Evolutionary conservation across 1,284 basidiomycete species (phyloP).

Genomic region (Malassezia globosa): DNA sequence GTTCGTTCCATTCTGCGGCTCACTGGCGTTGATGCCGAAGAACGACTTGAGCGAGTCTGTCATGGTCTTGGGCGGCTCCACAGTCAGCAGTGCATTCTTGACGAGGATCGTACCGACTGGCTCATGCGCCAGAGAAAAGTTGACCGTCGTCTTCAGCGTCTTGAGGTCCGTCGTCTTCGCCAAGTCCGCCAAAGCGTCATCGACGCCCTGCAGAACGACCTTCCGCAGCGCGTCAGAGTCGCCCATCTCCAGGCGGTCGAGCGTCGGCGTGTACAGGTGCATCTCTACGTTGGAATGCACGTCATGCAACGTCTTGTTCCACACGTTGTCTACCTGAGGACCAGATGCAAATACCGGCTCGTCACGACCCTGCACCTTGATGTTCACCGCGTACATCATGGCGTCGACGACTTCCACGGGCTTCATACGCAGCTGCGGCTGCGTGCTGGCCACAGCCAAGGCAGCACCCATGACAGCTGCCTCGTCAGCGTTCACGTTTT

Average conservation of each 20-base stretch:
- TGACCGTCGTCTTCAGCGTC: conserved; percentile 15
- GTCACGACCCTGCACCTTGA: conserved; percentile 23
- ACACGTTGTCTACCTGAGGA: conserved; percentile 18
- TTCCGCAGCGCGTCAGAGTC: conserved; percentile 21
- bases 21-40: conserved; percentile 27
- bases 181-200: conserved; percentile 28
- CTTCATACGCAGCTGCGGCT: conserved; percentile 89
- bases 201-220: conserved; percentile 31
- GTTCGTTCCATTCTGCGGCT: conserved; percentile 19
- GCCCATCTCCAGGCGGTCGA: conserved; percentile 18
- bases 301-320: conserved; percentile 23
- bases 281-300: conserved; percentile 32
- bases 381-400: conserved; percentile 33
- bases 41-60: conserved; percentile 36
- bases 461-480: conserved; percentile 84
- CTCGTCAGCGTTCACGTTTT: conserved; percentile 95
- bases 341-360: conserved; percentile 31
- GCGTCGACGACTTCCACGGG: conserved; percentile 69
- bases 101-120: conserved; percentile 37
- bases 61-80: conserved; percentile 36
- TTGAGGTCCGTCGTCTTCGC: conserved; percentile 28
- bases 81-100: conserved; percentile 26
- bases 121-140: conserved; percentile 29
- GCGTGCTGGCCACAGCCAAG: conserved; percentile 77
- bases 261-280: conserved; percentile 27